Evolutionary conservation across 1,139 yeast species (phyloP), one percentile per base, ranked within the genome.

Genomic region (Suhomyces choctaworum): DNA sequence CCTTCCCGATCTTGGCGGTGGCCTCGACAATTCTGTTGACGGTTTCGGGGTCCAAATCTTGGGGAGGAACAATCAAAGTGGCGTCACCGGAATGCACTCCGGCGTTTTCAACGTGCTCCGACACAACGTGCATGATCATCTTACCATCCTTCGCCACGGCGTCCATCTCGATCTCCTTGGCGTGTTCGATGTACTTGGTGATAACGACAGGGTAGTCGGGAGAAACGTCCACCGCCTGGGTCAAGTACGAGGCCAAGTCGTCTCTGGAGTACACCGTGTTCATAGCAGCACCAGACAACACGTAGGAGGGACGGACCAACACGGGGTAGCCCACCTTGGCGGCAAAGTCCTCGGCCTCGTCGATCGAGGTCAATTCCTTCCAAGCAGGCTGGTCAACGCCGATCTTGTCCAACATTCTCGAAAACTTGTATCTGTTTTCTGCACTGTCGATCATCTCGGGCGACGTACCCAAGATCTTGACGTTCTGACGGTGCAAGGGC

Each of bases 51-150:
- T 84, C 94, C 57, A 92, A 77, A 63, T 88, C 96, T 69, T 90
- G 97, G 30, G 97, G 97, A 41, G 98, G 98, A 43, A 92, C 95
- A 63, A 92, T 84, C 58, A 92, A 73, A 32, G 98, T 92, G 44
- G 98, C 98, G 66, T 92, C 98, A 75, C 98, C 98, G 41, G 98
- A 92, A 68, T 92, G 98, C 38, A 92, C 97, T 78, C 98, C 98
- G 19, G 98, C 98, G 59, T 92, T 92, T 67, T 92, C 98, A 55
- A 92, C 97, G 62, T 92, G 98, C 67, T 94, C 98, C 40, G 97
- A 89, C 42, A 92, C 96, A 61, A 89, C 97, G 61, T 92, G 98
- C 92, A 92, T 88, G 49, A 92, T 78, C 71, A 92, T 74, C 63
- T 89, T 80, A 66, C 98, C 98, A 56, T 92, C 88, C 60, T 78